Evolutionary conservation across 176 grass and related monocot genomes (phyloP), one percentile per base, ranked within the genome.

Genomic region (Leersia perrieri): DNA sequence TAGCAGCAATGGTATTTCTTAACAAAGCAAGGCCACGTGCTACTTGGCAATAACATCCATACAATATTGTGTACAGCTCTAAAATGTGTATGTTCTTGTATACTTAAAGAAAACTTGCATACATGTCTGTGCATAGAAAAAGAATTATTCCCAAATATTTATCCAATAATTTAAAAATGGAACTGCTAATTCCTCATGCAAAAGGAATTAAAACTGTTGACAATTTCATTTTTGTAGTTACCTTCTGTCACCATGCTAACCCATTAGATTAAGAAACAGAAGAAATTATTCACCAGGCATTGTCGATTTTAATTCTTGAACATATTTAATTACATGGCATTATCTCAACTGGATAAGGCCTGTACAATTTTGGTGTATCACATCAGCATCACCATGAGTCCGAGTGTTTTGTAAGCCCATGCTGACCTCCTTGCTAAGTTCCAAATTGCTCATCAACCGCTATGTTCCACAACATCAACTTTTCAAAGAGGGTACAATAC

Each of bases 371-470:
- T 31, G 62, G 44, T 62, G 74, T 40, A 75, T 30, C 49, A 69
- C 29, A 63, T 80, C 87, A 31, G 36, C 70, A 40, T 84, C 81
- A 3, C 2, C 26, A n/a, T 45, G 81, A 80, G 25, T 41, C 69
- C 31, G 36, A 80, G 49, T 63, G 69, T 53, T 80, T 80, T 84
- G 75, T 84, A 74, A 66, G 63, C 76, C 29, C 45, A 88, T 79
- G 74, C 30, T 75, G 87, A 84, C 81, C 76, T 70, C 26, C 31
- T 31, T 84, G 76, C 81, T 63, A 88, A 22, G 20, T 49, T 75
- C 81, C 87, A 80, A 88, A 11, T 5, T 5, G 49, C 38, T 60
- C 70, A 80, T 88, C 70, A 80, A 88, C 18, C 11, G 53, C 75
- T 25, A 84, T 49, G 22, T 62, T 80, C 80, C 69, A 62, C 18